Evolutionary conservation across 805 yeast species (phyloP).

Genomic region (Myxozyma vanderwaltii): DNA sequence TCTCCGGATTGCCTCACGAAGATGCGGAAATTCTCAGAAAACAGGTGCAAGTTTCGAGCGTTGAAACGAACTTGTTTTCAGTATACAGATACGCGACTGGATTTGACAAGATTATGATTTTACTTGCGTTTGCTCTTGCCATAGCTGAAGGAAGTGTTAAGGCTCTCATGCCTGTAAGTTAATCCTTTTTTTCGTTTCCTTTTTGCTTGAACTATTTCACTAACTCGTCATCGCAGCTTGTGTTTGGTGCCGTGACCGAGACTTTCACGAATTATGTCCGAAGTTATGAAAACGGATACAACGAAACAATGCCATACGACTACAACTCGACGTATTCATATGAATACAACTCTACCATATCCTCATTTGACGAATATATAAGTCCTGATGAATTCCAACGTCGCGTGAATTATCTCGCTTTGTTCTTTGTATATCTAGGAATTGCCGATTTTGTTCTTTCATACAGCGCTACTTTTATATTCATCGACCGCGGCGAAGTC

Average conservation of each 20-base stretch:
- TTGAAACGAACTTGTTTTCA: slow-evolving; percentile 34
- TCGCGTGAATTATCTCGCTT: background rate
- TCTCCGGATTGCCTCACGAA: slow-evolving; percentile 36
- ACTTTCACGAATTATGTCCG: slow-evolving; percentile 7
- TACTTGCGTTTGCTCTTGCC: slow-evolving; percentile 41
- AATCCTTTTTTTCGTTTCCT: background rate
- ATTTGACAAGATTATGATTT: slow-evolving; percentile 18
- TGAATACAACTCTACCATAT: background rate
- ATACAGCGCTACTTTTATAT: slow-evolving; percentile 42
- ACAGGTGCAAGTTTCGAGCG: slow-evolving; percentile 38
- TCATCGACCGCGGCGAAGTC: slow-evolving; percentile 47
- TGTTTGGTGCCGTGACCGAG: slow-evolving; percentile 45
- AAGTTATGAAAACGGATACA: slow-evolving; percentile 1
- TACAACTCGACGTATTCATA: background rate
- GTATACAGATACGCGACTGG: slow-evolving; percentile 44
- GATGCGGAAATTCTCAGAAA: slow-evolving; percentile 42
- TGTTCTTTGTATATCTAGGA: slow-evolving; percentile 44
- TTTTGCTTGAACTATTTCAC: background rate
- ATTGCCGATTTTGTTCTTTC: slow-evolving; percentile 40
- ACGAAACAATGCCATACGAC: background rate
- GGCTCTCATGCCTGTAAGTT: slow-evolving; percentile 45
- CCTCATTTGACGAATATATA: background rate
- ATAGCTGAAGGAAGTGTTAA: slow-evolving; percentile 37
- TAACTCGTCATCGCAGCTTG: slow-evolving; percentile 17
- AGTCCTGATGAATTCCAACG: slow-evolving; percentile 3